Evolutionary conservation across 192 early-diverging fungal genomes (phyloP), one percentile per base, ranked within the genome.

Genomic region (Podochytrium sp.): DNA sequence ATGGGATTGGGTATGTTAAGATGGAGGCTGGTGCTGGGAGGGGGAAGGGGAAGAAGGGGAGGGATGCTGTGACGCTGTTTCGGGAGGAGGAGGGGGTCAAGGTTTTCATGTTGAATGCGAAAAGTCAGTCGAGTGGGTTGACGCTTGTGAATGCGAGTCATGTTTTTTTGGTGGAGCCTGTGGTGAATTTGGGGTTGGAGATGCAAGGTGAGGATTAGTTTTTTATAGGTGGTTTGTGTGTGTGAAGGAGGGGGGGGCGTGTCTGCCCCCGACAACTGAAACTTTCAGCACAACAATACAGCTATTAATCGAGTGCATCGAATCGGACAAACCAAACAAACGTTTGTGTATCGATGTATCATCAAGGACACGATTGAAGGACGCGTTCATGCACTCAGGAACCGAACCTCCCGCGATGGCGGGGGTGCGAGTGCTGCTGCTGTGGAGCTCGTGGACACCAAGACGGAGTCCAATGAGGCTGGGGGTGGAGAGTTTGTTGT

Each of bases 101-200:
- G 25, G 73, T 80, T 3, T 80, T 87, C 37, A 82, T 87, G 80
- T 68, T 87, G 10, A 77, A 87, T 68, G 82, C 84, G 2, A 75
- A 80, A 65, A 71, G 58, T 41, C 86, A 87, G 71, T 78, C 76
- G 55, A 74, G 73, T 41, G 86, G 86, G 23, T 63, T 87, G 65
- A 86, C 86, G 10, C 82, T 87, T 40, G 80, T 83, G n/a, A 23
- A 49, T 27, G 86, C 86, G n/a, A 83, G 69, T 12, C 80, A 87
- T 70, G 81, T 86, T 12, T 79, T 87, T 59, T 55, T 87, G 5
- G 75, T 87, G 53, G 86, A 87, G 65, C 86, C 86, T 6, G 74
- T 85, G 2, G 75, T 87, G 39, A 76, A 87, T 40, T 37, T 40
- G 4, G 79, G 76, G 3, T 34, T 86, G 38, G 82, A 86, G 61